A percentile compares a stretch with the other conserved stretches of the same genome.
Conservation (phyloP, 768 basidiomycete species). For the Heimioporus sp. region DNA sequence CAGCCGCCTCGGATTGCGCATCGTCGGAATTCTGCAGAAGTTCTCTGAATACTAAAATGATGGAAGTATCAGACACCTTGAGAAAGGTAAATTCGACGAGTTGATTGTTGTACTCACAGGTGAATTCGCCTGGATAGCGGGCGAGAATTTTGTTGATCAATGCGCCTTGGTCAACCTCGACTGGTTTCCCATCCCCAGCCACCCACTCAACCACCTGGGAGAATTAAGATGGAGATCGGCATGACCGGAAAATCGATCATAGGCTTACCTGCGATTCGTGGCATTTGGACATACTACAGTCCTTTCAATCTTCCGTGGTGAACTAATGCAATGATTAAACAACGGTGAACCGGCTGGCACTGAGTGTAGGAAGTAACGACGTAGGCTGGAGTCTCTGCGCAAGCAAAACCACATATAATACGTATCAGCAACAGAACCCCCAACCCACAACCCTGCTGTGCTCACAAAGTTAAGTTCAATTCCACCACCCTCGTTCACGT, state of each 20-base stretch:
- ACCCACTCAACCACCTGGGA: constrained; percentile 31
- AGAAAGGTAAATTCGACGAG: not conserved
- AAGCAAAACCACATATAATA: too few relatives aligned
- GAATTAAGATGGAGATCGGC: not conserved
- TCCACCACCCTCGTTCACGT: too few relatives aligned
- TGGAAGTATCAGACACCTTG: not conserved
- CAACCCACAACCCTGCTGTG: too few relatives aligned
- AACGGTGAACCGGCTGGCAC: too few relatives aligned
- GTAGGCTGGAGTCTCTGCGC: too few relatives aligned
- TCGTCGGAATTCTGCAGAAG: constrained; percentile 95
- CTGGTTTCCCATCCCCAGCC: constrained; percentile 59
- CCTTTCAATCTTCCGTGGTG: too few relatives aligned
- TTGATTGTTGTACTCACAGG: constrained; percentile 38
- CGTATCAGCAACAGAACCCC: too few relatives aligned
- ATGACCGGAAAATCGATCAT: not conserved
- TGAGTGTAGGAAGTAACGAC: too few relatives aligned
- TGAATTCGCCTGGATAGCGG: constrained; percentile 91
- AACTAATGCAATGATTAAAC: too few relatives aligned
- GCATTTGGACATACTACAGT: not conserved
- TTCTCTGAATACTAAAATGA: constrained; percentile 58
- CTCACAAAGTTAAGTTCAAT: too few relatives aligned
- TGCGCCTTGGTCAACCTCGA: constrained; percentile 89
- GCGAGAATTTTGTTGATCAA: constrained; percentile 94
- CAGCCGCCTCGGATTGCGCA: constrained; percentile 67
- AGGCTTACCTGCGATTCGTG: not conserved